These are phyloP conservation scores for Postia placenta DNA, from an alignment of 768 basidiomycete species.

Conservation along the genomic window DNA sequence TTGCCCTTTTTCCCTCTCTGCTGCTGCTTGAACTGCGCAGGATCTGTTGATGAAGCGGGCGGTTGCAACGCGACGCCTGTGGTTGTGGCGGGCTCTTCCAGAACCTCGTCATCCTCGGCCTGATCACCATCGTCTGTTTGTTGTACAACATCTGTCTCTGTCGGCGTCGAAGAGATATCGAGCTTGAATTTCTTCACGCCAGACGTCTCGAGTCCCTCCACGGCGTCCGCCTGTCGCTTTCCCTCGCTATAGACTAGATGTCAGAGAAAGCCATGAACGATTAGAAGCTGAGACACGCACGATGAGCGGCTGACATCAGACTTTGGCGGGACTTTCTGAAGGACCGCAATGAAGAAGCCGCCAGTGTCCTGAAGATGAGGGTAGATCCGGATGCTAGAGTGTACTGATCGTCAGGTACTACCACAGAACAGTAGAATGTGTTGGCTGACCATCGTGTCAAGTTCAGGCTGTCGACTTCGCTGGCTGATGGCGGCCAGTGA, in stretches of 20 bases:
- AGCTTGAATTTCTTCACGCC: conserved; percentile 49
- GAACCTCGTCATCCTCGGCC: conserved; percentile 5
- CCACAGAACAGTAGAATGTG: background rate
- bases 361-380: conserved; percentile 96
- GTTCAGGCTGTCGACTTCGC: conserved; percentile 50
- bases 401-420: background rate
- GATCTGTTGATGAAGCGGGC: background rate
- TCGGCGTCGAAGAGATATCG: conserved; percentile 15
- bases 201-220: conserved; percentile 31
- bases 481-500: conserved; percentile 72
- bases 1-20: conserved; percentile 13
- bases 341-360: conserved; percentile 94
- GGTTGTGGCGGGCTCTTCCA: conserved; percentile 5
- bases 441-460: conserved; percentile 65
- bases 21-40: conserved; percentile 6
- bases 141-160: conserved; percentile 2
- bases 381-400: conserved; percentile 74
- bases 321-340: conserved; percentile 43
- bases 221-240: conserved; percentile 46
- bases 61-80: conserved; percentile 16
- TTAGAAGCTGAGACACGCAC: background rate
- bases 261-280: background rate
- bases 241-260: conserved; percentile 22
- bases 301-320: background rate
- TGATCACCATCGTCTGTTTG: conserved; percentile 13